These are phyloP conservation scores for Magnaporthiopsis rhizophila DNA, from an alignment of 2,329 filamentous ascomycete species.

Conservation along the genomic window DNA sequence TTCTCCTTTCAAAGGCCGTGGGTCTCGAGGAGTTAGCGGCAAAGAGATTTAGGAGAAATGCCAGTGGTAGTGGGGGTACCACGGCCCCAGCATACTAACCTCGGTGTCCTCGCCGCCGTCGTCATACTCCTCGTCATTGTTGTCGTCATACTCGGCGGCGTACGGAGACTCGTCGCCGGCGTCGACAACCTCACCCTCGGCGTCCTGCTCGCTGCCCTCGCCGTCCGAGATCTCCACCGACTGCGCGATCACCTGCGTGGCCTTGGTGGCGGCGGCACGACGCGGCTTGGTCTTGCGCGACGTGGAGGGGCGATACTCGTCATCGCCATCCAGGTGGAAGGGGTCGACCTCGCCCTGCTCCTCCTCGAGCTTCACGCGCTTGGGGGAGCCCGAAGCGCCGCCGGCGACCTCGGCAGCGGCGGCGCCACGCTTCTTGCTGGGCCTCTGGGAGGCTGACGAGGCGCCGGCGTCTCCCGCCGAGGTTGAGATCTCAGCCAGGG, in stretches of 20 bases:
- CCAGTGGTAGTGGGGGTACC: too few species aligned
- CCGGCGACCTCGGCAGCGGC: background rate
- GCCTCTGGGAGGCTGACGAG: background rate
- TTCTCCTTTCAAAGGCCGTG: background rate
- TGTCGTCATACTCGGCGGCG: too few species aligned
- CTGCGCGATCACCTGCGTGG: constrained; percentile 5
- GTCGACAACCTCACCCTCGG: constrained; percentile 8
- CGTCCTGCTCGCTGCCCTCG: constrained; percentile 7
- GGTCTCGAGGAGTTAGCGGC: too few species aligned
- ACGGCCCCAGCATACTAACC: background rate
- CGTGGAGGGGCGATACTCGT: constrained; percentile 10
- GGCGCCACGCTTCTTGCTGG: background rate
- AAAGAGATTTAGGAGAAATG: too few species aligned
- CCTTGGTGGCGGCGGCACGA: constrained; percentile 6
- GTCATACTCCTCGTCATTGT: background rate
- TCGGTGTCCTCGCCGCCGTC: background rate
- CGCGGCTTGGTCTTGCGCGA: background rate
- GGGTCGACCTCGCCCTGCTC: constrained; percentile 8
- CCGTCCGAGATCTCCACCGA: background rate
- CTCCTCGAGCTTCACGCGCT: background rate
- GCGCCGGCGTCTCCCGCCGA: background rate
- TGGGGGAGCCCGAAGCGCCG: background rate
- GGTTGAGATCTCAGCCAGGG: background rate
- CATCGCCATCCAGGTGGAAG: too few species aligned
- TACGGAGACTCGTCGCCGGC: background rate